phyloP scores from a whole-genome alignment of 768 basidiomycete species.

The Trametes coccinea region DNA sequence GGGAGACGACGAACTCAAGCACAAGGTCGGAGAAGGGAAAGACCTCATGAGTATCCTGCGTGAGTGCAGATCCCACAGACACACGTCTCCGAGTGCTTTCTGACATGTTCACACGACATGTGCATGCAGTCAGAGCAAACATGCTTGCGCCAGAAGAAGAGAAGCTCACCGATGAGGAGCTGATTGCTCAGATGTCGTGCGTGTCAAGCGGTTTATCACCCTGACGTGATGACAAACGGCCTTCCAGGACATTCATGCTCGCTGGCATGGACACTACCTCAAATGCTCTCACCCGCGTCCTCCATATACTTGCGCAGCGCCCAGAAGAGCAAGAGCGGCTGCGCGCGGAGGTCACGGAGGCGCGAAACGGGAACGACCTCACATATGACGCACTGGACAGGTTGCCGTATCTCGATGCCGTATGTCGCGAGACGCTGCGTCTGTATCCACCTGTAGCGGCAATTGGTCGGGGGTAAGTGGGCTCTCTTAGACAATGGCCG shows the following conservation, averaged over 20 bases:
- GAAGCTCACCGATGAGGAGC: conserved; percentile 30
- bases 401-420: conserved; percentile 63
- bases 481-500: background rate
- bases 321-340: conserved; percentile 37
- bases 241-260: conserved; percentile 21
- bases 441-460: conserved; percentile 35
- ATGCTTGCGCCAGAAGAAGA: conserved; percentile 13
- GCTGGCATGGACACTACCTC: conserved; percentile 31
- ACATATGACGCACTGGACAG: conserved; percentile 18
- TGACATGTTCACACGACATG: background rate
- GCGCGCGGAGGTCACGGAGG: conserved; percentile 23
- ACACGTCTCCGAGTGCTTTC: background rate
- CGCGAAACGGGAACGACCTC: conserved; percentile 36
- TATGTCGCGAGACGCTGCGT: conserved; percentile 59
- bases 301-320: conserved; percentile 29
- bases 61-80: background rate
- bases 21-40: conserved; percentile 40
- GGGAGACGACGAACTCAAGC: conserved; percentile 37
- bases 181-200: conserved; percentile 38
- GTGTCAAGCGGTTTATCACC: background rate
- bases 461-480: conserved; percentile 7
- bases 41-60: conserved; percentile 40
- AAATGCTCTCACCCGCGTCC: conserved; percentile 23
- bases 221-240: background rate
- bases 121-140: conserved; percentile 17